A percentile compares a stretch with the other conserved stretches of the same genome.
phyloP scores from a whole-genome alignment of 2,329 filamentous ascomycete genomes.

The Trichoderma simmonsii region DNA sequence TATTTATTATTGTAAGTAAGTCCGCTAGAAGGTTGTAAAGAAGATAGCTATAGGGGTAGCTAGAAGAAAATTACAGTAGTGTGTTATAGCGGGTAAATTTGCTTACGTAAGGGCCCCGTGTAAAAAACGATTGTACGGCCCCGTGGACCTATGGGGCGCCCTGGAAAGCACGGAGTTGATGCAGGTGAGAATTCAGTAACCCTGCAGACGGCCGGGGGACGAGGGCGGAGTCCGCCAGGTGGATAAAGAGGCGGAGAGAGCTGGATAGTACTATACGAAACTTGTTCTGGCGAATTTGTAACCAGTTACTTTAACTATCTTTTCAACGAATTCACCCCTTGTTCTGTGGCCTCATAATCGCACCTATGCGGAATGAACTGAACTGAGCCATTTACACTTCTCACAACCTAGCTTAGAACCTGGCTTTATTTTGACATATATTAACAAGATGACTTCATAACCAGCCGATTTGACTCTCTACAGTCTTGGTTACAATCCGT shows the following conservation, averaged over 20 bases:
- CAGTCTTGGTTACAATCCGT: slow-evolving; percentile 25
- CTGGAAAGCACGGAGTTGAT: neutral
- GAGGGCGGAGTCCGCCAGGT: neutral
- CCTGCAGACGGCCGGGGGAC: neutral
- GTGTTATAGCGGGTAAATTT: no score
- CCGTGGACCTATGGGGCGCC: no score
- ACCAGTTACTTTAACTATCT: neutral
- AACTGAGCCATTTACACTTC: neutral
- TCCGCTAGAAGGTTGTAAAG: no score
- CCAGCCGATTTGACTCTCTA: neutral
- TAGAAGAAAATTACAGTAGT: no score
- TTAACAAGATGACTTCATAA: neutral
- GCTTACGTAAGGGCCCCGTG: no score
- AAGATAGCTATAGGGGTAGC: no score
- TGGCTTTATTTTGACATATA: neutral
- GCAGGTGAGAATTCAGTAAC: neutral
- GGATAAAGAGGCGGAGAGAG: neutral
- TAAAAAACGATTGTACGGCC: no score
- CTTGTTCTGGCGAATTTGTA: neutral
- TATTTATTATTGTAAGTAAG: no score
- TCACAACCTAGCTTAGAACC: neutral
- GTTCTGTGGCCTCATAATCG: neutral
- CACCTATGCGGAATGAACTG: neutral
- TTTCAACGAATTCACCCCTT: fast-evolving
- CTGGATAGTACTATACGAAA: neutral